Evolutionary conservation across 2,329 filamentous ascomycete genomes (phyloP).

Genomic region (Aspergillus quadricinctus): DNA sequence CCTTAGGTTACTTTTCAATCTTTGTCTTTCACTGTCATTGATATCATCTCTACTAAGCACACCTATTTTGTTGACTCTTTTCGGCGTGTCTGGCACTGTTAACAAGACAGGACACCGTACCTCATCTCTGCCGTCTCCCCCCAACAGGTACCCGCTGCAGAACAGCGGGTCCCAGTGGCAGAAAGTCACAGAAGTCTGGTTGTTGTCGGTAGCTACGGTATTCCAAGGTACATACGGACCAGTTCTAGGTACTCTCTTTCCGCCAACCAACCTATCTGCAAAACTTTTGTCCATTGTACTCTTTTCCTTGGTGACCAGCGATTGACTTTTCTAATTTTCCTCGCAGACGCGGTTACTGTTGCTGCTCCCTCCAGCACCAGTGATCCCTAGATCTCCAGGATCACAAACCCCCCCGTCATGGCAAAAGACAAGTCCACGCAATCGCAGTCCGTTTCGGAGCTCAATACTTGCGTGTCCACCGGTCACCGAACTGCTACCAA

Average conservation of each 20-base stretch:
- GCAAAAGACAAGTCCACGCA: constrained; percentile 28
- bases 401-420: constrained; percentile 22
- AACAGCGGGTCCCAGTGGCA: constrained; percentile 4
- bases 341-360: constrained; percentile 3
- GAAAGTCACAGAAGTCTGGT: not conserved
- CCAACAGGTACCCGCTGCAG: constrained; percentile 4
- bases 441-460: constrained; percentile 30
- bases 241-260: not conserved
- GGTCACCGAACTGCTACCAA: constrained; percentile 25
- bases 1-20: not conserved
- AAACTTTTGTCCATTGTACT: not conserved
- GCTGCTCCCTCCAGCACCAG: constrained; percentile 7
- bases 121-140: constrained; percentile 11
- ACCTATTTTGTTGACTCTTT: not conserved
- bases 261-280: not conserved
- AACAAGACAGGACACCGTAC: not conserved
- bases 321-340: not conserved
- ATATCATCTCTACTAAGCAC: not conserved
- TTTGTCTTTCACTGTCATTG: not conserved
- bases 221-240: not conserved
- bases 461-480: constrained; percentile 40
- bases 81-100: not conserved
- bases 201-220: not conserved
- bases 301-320: not conserved
- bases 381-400: constrained; percentile 1